phyloP scores from a whole-genome alignment of 805 yeast species.

The Candida morakotiae region DNA sequence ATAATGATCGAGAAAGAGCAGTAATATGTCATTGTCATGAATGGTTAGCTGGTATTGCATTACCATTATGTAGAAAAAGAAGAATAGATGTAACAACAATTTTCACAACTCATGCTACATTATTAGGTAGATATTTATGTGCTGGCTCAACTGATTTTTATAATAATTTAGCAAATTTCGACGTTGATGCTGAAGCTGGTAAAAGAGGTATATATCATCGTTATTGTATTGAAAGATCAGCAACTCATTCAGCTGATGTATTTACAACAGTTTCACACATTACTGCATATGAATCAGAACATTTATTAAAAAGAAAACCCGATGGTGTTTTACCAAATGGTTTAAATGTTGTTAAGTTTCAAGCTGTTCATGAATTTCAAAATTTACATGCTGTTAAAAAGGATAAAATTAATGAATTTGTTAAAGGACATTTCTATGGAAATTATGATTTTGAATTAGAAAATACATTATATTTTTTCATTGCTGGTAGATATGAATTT shows the following conservation, averaged over 20 bases:
- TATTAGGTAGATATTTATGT: slow-evolving; percentile 90
- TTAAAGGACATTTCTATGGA: slow-evolving; percentile 96
- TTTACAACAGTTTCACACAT: slow-evolving; percentile 97
- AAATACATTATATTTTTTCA: slow-evolving; percentile 90
- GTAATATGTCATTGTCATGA: slow-evolving; percentile 94
- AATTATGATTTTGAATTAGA: slow-evolving; percentile 92
- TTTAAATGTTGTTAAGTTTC: slow-evolving; percentile 89
- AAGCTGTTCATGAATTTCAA: slow-evolving; percentile 97
- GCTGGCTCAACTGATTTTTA: slow-evolving; percentile 97
- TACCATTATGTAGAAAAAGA: slow-evolving; percentile 88
- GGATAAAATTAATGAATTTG: slow-evolving; percentile 88
- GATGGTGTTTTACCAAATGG: slow-evolving; percentile 98
- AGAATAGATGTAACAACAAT: slow-evolving; percentile 91
- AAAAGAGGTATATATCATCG: slow-evolving; percentile 96
- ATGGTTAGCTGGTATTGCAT: slow-evolving; percentile 96
- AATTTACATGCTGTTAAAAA: slow-evolving; percentile 90
- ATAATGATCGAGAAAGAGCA: slow-evolving; percentile 78
- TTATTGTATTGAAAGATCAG: slow-evolving; percentile 94
- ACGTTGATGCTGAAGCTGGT: slow-evolving; percentile 97
- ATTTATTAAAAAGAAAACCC: slow-evolving; percentile 88
- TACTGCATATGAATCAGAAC: slow-evolving; percentile 95
- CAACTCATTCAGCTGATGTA: slow-evolving; percentile 93
- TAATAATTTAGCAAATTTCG: slow-evolving; percentile 83
- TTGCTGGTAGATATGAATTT: slow-evolving; percentile 95
- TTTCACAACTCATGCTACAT: slow-evolving; percentile 96